Conservation (phyloP, 2,329 filamentous ascomycete species). For the Teratosphaeria zuluensis region DNA sequence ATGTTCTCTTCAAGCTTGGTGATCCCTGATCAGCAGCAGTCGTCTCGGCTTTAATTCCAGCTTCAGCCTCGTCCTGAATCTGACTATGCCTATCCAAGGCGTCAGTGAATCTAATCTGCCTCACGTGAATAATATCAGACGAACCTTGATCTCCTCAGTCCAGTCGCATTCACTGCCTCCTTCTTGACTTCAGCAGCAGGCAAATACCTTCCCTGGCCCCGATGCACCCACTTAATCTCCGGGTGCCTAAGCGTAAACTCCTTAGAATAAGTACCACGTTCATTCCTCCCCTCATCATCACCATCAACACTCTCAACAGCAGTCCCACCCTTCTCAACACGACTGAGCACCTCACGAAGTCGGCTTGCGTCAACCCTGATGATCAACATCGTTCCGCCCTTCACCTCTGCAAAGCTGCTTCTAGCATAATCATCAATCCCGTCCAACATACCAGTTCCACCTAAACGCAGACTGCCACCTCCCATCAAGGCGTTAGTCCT, state of each 20-base stretch:
- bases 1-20: background rate
- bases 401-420: background rate
- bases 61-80: background rate
- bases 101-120: background rate
- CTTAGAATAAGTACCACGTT: slow-evolving; percentile 23
- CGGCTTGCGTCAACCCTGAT: background rate
- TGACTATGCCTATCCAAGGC: background rate
- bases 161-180: background rate
- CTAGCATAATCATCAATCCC: background rate
- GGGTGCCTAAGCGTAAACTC: slow-evolving; percentile 21
- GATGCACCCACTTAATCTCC: slow-evolving; percentile 24
- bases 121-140: background rate
- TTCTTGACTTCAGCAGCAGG: slow-evolving; percentile 11
- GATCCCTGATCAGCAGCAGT: background rate
- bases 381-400: background rate
- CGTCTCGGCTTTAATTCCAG: background rate
- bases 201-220: slow-evolving; percentile 25
- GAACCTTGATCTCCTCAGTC: slow-evolving; percentile 3
- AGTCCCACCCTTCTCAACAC: background rate
- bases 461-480: background rate
- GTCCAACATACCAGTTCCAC: background rate
- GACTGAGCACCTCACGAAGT: background rate
- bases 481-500: background rate
- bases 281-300: slow-evolving; percentile 30
- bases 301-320: slow-evolving; percentile 21